Base-by-base conservation (phyloP, 2,329 filamentous ascomycete genomes). In the Talaromyces rugulosus region DNA sequence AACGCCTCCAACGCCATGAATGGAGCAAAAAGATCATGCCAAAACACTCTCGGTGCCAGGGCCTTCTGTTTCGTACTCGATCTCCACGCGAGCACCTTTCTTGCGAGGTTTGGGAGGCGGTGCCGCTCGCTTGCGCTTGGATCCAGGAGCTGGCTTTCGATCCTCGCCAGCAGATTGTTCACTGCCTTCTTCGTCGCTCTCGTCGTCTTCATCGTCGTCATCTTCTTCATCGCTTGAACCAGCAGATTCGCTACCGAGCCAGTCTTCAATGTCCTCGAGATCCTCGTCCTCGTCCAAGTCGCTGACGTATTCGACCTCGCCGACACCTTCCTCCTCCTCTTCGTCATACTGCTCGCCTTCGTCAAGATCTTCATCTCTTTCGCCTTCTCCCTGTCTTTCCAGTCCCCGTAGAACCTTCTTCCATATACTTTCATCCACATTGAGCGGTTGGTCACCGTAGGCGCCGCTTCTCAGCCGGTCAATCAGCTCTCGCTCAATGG, bases 181-280 rank as follows among this genome's bases (percentile, higher is more conserved):
- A 52, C 82, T 82, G 2, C 85, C 83, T 4, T 85, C 85, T 1
- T 83, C 84, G 5, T 78, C 72, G 2, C 83, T 81, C 11, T 85
- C 85, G 2, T 85, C 85, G n/a, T 85, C 84, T 6, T 82, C 83
- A 12, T 87, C 85, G 23, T 83, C 83, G 5, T 83, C 83, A 5
- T 78, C 80, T 16, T 86, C 79, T n/a, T 79, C 72, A 34, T 76
- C 77, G 60, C 75, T 78, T 42, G 80, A 81, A 57, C 82, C 82
- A 1, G 77, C 81, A 63, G 83, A 85, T 62, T 84, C 89, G 64
- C 87, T 91, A 68, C 89, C 92, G 56, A 97, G 82, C 94, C 94
- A 98, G 72, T 98, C 94, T 76, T 98, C 91, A 59, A 98, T 96
- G 74, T 98, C 94, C 76, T 97, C 91, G 57, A 98, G 85, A 71